Base-by-base conservation (phyloP, 2,329 filamentous ascomycete species). In the Neonectria punicea region DNA sequence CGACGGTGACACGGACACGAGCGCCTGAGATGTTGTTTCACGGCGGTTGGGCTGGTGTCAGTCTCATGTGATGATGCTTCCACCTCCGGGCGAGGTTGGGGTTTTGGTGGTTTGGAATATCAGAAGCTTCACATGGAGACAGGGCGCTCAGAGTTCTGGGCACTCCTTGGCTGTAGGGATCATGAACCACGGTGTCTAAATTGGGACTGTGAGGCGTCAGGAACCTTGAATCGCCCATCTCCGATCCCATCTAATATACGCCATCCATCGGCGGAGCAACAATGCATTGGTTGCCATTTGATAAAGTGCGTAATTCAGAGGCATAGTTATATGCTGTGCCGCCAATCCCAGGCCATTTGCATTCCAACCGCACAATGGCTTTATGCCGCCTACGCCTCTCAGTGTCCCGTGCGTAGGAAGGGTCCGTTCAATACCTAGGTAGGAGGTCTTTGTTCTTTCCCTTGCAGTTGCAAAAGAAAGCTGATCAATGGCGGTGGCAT, bases 21-120 rank as follows among this genome's bases (percentile, higher is more conserved):
- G 69, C 59, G 60, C 65, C 68, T 72, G 69, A 73, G 65, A 69
- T 66, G 57, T 63, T 72, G 69, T 73, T 72, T 71, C 67, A 72
- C 65, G 53, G 63, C 61, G 60, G 58, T 70, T 66, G 59, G 63
- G 54, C 61, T 61, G 58, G 64, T 60, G 54, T 68, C 61, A 57
- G 65, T 51, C 61, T 67, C 61, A 68, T 61, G 46, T 64, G 64
- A 65, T 55, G 43, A 63, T 46, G 49, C 58, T 39, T 63, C 53
- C 30, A 58, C 43, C 46, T 61, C 34, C 30, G 20, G 25, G 7
- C 25, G 34, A 63, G 44, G 25, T 44, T 39, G 25, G 44, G 20
- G 30, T 50, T 20, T 36, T 57, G 43, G 56, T 58, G 43, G 51
- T 58, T 63, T 57, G 22, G 41, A 22, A 43, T 56, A 55, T 51